Conservation (phyloP, 257 asterid species). For the Nicotiana otophora region DNA sequence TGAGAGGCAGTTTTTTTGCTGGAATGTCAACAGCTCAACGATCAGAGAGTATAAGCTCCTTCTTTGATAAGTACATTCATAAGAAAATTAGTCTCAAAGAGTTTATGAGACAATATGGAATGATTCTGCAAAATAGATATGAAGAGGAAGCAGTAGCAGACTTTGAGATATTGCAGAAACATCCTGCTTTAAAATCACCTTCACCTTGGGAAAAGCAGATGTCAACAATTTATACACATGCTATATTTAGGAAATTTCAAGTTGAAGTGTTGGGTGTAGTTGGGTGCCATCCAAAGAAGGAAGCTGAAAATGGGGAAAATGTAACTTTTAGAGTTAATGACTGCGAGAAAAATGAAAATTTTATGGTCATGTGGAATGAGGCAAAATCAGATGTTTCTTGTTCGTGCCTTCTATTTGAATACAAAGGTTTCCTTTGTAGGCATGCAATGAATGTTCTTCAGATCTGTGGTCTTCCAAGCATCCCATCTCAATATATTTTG, state of each 20-base stretch:
- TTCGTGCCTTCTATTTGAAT: slow-evolving; percentile 90
- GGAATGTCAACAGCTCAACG: slow-evolving; percentile 79
- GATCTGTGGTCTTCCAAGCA: slow-evolving; percentile 84
- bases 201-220: slow-evolving; percentile 99
- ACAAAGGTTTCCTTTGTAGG: slow-evolving; percentile 87
- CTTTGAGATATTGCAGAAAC: slow-evolving; percentile 94
- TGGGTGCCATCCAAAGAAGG: slow-evolving; percentile 94
- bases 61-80: slow-evolving; percentile 82
- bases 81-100: slow-evolving; percentile 79
- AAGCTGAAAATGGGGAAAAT: slow-evolving; percentile 49
- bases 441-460: slow-evolving; percentile 94
- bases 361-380: slow-evolving; percentile 75
- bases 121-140: slow-evolving; percentile 67
- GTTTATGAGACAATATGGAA: slow-evolving; percentile 78
- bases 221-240: slow-evolving; percentile 85
- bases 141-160: slow-evolving; percentile 97
- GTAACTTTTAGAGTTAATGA: slow-evolving; percentile 67
- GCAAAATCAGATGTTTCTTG: slow-evolving; percentile 70
- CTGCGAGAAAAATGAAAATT: slow-evolving; percentile 77
- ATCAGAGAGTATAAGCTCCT: slow-evolving; percentile 68
- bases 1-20: slow-evolving; percentile 71
- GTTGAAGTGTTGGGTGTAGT: slow-evolving; percentile 94
- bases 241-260: slow-evolving; percentile 84
- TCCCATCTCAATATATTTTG: slow-evolving; percentile 72
- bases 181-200: slow-evolving; percentile 93